These are phyloP conservation scores for Chytriomyces sp. DNA, from an alignment of 192 early-diverging fungal genomes.

Conservation along the genomic window DNA sequence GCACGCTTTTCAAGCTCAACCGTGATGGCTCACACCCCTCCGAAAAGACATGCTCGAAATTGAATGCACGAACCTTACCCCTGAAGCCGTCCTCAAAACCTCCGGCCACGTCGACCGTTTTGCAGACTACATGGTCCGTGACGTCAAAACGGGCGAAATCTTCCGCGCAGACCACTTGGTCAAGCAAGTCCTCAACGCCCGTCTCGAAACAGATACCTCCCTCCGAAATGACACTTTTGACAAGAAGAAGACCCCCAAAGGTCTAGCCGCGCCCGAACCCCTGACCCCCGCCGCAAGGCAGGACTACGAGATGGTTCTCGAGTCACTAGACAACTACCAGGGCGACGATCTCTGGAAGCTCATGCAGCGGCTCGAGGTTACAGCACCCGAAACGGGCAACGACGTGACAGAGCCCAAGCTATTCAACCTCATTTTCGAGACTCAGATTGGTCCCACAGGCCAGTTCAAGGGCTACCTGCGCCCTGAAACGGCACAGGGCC, in stretches of 20 bases:
- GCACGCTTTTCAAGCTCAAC: background rate
- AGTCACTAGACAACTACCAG: conserved; percentile 93
- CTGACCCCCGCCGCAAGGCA: conserved; percentile 62
- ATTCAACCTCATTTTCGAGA: conserved; percentile 99
- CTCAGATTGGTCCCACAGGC: conserved; percentile 96
- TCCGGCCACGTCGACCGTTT: conserved; percentile 99
- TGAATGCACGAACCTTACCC: conserved; percentile 98
- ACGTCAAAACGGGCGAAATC: conserved; percentile 88
- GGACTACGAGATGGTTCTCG: conserved; percentile 85
- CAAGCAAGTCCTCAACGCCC: conserved; percentile 87
- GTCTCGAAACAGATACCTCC: conserved; percentile 80
- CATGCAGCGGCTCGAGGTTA: conserved; percentile 81
- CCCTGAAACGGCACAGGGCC: conserved; percentile 99
- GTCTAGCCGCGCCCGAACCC: conserved; percentile 59
- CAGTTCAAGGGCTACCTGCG: conserved; percentile 90
- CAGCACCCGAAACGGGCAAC: conserved; percentile 90
- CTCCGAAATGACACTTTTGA: conserved; percentile 41
- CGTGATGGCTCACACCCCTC: background rate
- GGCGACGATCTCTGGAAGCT: conserved; percentile 84
- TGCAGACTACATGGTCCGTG: conserved; percentile 98
- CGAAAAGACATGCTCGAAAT: conserved; percentile 95
- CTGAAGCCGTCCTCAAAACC: conserved; percentile 88
- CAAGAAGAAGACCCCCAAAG: conserved; percentile 69
- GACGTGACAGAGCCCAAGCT: conserved; percentile 83
- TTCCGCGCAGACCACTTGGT: conserved; percentile 98